Evolutionary conservation across 2,329 filamentous ascomycete species (phyloP), one percentile per base, ranked within the genome.

Genomic region (Alternaria conjuncta): DNA sequence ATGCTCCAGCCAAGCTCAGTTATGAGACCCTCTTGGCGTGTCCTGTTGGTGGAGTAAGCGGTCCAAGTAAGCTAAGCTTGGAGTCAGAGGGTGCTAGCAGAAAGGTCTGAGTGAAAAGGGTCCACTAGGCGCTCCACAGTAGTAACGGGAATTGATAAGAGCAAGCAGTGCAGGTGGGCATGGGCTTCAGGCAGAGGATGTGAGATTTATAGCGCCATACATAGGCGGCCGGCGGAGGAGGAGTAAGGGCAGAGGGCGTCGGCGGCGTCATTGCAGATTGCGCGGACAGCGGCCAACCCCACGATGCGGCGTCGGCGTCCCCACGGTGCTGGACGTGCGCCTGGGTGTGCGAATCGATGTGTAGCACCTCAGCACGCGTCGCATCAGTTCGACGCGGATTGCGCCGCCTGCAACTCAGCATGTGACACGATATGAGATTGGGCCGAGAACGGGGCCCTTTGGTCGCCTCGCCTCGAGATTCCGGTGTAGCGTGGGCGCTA

Each of bases 1-100:
- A 67, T 57, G 49, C 63, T 50, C 46, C 64, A 64, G 71, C 71
- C 71, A 72, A 72, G 61, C 49, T 46, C 54, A 55, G 55, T 64
- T 61, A 47, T 66, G 49, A 61, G 53, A 64, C 61, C 45, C 57
- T 55, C 54, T 65, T 53, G 61, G 65, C 58, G 57, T 46, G 21
- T 45, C 23, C 56, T 55, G 55, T 23, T 55, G 54, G 54, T 44
- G 50, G 57, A 47, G 55, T 45, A 44, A 46, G 46, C 56, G 26
- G 54, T 41, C 20, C 26, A 13, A 49, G 25, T 21, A 46, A 49
- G 53, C 44, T 50, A 60, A 55, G 58, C 50, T 41, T 28, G 55
- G 50, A 51, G 58, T 54, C 41, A 60, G 50, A 49, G 47, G 54
- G 57, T 60, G 57, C 41, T 60, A 55, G 64, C 59, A 43, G 44